These are phyloP conservation scores for Chaetomium strumarium DNA, from an alignment of 2,329 filamentous ascomycete genomes.

Conservation along the genomic window DNA sequence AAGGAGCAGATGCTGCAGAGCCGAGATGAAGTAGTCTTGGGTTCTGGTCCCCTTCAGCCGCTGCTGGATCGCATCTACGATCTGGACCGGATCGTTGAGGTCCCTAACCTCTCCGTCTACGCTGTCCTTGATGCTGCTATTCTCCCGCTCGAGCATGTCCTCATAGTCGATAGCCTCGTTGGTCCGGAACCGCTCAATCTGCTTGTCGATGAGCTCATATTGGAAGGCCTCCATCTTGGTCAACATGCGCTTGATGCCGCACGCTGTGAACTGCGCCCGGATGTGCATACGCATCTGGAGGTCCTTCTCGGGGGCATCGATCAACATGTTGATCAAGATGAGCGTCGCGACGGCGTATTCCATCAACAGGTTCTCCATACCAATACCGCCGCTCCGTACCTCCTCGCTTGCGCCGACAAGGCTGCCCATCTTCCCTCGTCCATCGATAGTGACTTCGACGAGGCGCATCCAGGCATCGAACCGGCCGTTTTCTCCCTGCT, in stretches of 20 bases:
- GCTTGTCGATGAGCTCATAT: constrained; percentile 97
- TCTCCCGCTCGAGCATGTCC: constrained; percentile 88
- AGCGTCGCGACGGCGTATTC: constrained; percentile 95
- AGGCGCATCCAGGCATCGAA: constrained; percentile 99
- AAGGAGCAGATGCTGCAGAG: constrained; percentile 88
- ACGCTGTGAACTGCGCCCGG: constrained; percentile 90
- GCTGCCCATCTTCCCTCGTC: constrained; percentile 97
- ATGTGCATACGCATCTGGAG: constrained; percentile 90
- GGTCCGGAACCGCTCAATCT: constrained; percentile 85
- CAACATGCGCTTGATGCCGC: constrained; percentile 88
- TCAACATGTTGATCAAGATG: constrained; percentile 92
- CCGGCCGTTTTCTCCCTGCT: constrained; percentile 85
- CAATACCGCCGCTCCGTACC: constrained; percentile 89
- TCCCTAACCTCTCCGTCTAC: constrained; percentile 84
- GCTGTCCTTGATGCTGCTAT: constrained; percentile 82
- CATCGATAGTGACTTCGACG: constrained; percentile 94
- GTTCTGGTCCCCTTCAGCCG: constrained; percentile 78
- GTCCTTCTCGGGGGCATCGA: constrained; percentile 85
- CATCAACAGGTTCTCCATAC: constrained; percentile 98
- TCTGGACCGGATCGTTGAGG: constrained; percentile 85
- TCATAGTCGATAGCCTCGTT: constrained; percentile 99
- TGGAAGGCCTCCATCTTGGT: constrained; percentile 98
- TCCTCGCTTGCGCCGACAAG: constrained; percentile 95
- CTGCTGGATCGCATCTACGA: constrained; percentile 86
- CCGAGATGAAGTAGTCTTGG: constrained; percentile 92